Evolutionary conservation across 176 grass and related monocot genomes (phyloP).

Genomic region (Phyllostachys edulis): DNA sequence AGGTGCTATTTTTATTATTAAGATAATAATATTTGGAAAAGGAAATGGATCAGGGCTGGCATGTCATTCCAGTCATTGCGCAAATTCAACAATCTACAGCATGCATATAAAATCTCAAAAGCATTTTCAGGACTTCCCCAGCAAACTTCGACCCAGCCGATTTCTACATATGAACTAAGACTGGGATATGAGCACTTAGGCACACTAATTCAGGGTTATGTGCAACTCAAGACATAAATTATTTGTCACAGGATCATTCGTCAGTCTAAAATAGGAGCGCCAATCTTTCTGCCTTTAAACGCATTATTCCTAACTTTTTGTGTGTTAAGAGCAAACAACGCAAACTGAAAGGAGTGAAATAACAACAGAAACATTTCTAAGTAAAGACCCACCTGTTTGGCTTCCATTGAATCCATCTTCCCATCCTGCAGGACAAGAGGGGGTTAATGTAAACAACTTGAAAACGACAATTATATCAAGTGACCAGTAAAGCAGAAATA

Average conservation of each 20-base stretch:
- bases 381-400: slow-evolving; percentile 64
- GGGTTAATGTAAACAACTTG: slow-evolving; percentile 30
- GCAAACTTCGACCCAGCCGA: neutral
- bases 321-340: neutral
- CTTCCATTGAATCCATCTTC: slow-evolving; percentile 90
- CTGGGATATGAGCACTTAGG: neutral
- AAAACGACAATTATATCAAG: slow-evolving; percentile 25
- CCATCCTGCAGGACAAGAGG: slow-evolving; percentile 53
- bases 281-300: neutral
- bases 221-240: neutral
- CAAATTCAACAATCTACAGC: neutral
- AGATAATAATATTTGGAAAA: neutral
- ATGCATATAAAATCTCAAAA: slow-evolving; percentile 4
- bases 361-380: slow-evolving; percentile 14
- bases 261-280: neutral
- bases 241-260: neutral
- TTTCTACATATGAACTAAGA: slow-evolving; percentile 4
- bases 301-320: neutral
- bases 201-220: neutral
- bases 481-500: slow-evolving; percentile 13
- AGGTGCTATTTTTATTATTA: neutral
- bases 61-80: neutral
- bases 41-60: neutral
- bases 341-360: slow-evolving; percentile 18
- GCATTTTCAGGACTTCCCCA: neutral